A percentile compares a stretch with the other conserved stretches of the same genome.
phyloP scores from a whole-genome alignment of 2,329 filamentous ascomycete genomes.

The Nemania sp. region DNA sequence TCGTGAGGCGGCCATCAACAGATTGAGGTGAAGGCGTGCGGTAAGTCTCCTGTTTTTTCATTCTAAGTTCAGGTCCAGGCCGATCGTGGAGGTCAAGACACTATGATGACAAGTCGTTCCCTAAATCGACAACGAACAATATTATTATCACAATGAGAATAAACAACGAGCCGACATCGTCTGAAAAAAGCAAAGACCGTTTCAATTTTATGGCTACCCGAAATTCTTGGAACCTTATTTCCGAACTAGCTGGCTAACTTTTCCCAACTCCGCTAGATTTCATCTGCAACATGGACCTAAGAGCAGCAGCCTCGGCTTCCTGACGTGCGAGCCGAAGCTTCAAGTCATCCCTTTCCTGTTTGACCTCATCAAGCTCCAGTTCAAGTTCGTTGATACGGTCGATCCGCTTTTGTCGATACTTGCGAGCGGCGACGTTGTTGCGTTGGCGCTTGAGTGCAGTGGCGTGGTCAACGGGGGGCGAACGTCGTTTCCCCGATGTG shows the following conservation, averaged over 20 bases:
- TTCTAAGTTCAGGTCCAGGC: background rate
- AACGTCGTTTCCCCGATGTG: slow-evolving; percentile 36
- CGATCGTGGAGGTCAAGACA: background rate
- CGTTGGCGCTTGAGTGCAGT: slow-evolving; percentile 62
- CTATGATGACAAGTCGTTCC: slow-evolving; percentile 40
- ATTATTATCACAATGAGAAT: slow-evolving; percentile 31
- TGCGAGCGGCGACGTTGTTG: slow-evolving; percentile 73
- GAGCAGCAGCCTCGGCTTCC: slow-evolving; percentile 66
- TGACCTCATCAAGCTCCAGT: slow-evolving; percentile 60
- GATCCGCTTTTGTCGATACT: slow-evolving; percentile 72
- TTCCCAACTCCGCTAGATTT: slow-evolving; percentile 36
- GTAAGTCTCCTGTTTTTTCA: slow-evolving; percentile 17
- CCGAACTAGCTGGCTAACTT: slow-evolving; percentile 21
- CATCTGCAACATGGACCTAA: slow-evolving; percentile 56
- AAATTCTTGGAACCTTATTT: slow-evolving; percentile 22
- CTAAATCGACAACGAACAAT: slow-evolving; percentile 33
- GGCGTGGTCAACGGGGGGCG: slow-evolving; percentile 38
- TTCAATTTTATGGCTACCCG: slow-evolving; percentile 27
- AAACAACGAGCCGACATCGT: slow-evolving; percentile 41
- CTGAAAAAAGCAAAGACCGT: slow-evolving; percentile 33
- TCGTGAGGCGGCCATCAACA: background rate
- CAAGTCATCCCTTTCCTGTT: slow-evolving; percentile 66
- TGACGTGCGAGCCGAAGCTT: slow-evolving; percentile 65
- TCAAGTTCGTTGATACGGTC: slow-evolving; percentile 69
- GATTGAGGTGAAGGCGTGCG: background rate